Conservation (phyloP, 2,329 filamentous ascomycete genomes). For the Fonsecaea erecta region DNA sequence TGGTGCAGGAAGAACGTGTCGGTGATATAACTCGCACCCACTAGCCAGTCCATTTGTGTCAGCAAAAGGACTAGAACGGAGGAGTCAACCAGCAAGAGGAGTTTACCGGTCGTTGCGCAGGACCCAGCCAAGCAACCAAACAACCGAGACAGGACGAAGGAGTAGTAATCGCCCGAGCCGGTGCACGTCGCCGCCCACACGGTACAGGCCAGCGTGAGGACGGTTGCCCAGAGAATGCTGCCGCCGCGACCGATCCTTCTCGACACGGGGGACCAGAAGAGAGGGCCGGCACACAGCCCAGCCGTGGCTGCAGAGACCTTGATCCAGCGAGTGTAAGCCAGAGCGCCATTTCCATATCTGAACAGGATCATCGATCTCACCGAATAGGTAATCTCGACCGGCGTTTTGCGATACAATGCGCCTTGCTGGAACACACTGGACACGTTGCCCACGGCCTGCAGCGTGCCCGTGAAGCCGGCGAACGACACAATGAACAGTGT, state of each 20-base stretch:
- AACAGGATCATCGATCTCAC: slow-evolving; percentile 1
- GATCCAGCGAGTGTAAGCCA: no score
- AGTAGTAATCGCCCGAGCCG: slow-evolving; percentile 30
- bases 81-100: no score
- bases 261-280: slow-evolving; percentile 34
- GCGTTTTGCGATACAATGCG: slow-evolving; percentile 26
- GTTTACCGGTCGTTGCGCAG: slow-evolving; percentile 1
- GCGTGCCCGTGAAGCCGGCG: slow-evolving; percentile 2
- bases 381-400: slow-evolving; percentile 32
- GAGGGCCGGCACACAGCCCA: slow-evolving; percentile 33
- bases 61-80: not conserved
- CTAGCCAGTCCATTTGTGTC: not conserved
- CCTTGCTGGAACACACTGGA: slow-evolving; percentile 25
- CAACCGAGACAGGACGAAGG: slow-evolving; percentile 35
- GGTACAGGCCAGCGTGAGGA: slow-evolving; percentile 29
- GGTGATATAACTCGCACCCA: slow-evolving; percentile 39
- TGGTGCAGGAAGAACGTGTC: slow-evolving; percentile 53
- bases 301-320: slow-evolving; percentile 33
- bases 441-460: slow-evolving; percentile 9
- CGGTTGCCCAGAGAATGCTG: slow-evolving; percentile 38
- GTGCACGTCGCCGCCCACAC: slow-evolving; percentile 40
- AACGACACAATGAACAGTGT: slow-evolving; percentile 7
- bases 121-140: slow-evolving; percentile 26
- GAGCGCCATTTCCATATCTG: no score
- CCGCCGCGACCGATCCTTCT: slow-evolving; percentile 33